phyloP scores from a whole-genome alignment of 2,329 filamentous ascomycete species.

The Tolypocladium guangdongense region DNA sequence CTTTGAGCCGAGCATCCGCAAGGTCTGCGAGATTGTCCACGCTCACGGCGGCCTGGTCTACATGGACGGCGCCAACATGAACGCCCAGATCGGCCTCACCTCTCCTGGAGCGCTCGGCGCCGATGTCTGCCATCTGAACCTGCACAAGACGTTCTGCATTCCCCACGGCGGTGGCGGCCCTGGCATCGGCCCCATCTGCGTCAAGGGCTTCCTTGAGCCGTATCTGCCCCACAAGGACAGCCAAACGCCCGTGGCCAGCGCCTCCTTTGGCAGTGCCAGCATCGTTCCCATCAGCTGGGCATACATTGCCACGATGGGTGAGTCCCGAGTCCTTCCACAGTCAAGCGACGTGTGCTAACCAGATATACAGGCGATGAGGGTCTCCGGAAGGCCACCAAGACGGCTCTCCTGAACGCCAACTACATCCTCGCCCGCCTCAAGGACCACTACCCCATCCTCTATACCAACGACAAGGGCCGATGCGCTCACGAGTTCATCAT shows the following conservation, averaged over 20 bases:
- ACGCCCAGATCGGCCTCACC: slow-evolving; percentile 91
- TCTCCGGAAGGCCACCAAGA: slow-evolving; percentile 79
- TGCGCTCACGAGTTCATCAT: slow-evolving; percentile 98
- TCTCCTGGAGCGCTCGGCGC: slow-evolving; percentile 92
- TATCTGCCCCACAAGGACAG: slow-evolving; percentile 42
- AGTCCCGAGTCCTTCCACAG: slow-evolving; percentile 7
- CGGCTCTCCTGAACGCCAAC: slow-evolving; percentile 92
- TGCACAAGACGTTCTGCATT: slow-evolving; percentile 99
- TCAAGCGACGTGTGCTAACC: not conserved
- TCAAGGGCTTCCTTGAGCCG: slow-evolving; percentile 66
- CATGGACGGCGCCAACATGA: slow-evolving; percentile 99
- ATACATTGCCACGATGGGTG: slow-evolving; percentile 90
- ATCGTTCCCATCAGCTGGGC: slow-evolving; percentile 92
- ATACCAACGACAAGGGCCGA: slow-evolving; percentile 77
- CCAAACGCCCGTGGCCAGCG: slow-evolving; percentile 61
- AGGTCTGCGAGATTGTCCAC: slow-evolving; percentile 78
- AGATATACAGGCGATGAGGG: slow-evolving; percentile 37
- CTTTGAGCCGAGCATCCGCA: slow-evolving; percentile 82
- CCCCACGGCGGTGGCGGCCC: slow-evolving; percentile 91
- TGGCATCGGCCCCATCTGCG: slow-evolving; percentile 87
- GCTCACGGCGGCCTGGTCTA: slow-evolving; percentile 85
- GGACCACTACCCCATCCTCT: slow-evolving; percentile 82
- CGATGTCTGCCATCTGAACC: slow-evolving; percentile 92
- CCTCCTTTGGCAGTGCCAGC: slow-evolving; percentile 77
- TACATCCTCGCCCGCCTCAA: slow-evolving; percentile 85